Percentiles rank a stretch among this genome's conserved stretches.
Evolutionary conservation across 2,329 filamentous ascomycete species (phyloP).

Genomic region (Pseudodiploospora longispora): DNA sequence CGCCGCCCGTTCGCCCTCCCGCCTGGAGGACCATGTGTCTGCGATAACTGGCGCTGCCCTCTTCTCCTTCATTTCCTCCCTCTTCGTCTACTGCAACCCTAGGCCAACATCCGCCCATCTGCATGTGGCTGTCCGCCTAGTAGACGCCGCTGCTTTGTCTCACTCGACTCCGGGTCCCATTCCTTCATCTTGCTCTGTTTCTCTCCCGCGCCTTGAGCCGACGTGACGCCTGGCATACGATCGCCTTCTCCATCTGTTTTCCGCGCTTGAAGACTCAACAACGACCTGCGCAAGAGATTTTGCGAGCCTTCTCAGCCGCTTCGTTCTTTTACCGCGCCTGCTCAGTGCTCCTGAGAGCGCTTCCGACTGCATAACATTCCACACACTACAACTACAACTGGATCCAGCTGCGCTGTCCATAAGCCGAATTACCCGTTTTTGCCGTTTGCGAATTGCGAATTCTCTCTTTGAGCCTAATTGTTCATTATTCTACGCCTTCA

Average conservation of each 20-base stretch:
- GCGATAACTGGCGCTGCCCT: constrained; percentile 8
- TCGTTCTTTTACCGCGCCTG: too few species aligned
- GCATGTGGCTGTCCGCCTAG: constrained; percentile 16
- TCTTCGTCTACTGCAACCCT: constrained; percentile 7
- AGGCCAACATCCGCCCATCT: constrained; percentile 16
- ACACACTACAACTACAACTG: constrained; percentile 16
- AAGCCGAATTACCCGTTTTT: constrained; percentile 11
- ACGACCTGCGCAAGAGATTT: too few species aligned
- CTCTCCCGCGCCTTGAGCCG: constrained; percentile 6
- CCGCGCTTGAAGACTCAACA: not conserved
- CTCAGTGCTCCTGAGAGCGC: too few species aligned
- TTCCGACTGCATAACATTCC: too few species aligned
- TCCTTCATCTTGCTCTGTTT: constrained; percentile 15
- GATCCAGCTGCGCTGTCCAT: constrained; percentile 49
- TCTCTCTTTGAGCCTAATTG: constrained; percentile 10
- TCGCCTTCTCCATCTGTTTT: not conserved
- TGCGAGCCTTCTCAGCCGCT: too few species aligned
- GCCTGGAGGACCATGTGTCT: constrained; percentile 8
- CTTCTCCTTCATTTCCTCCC: constrained; percentile 12
- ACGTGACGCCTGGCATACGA: not conserved
- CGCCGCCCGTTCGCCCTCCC: constrained; percentile 1
- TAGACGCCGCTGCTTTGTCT: constrained; percentile 24
- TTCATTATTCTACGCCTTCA: constrained; percentile 6
- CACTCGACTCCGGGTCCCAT: constrained; percentile 17
- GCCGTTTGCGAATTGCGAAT: constrained; percentile 11